Base-by-base conservation (phyloP, 2,329 filamentous ascomycete species). In the Microsporum ferrugineum region DNA sequence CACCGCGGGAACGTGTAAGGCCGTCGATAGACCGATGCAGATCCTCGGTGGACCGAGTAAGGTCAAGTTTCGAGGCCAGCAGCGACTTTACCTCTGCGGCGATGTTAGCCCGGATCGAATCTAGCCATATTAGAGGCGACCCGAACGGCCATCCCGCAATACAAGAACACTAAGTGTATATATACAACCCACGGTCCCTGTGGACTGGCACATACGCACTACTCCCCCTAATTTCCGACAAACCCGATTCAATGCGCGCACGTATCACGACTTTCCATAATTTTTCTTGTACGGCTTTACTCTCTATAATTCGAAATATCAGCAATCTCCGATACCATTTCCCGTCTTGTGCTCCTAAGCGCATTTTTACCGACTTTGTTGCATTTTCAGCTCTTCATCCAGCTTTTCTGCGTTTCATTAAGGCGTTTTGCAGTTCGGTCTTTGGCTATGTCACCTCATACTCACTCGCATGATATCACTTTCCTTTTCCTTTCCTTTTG, bases 81-180 rank as follows among this genome's bases (percentile, higher is more conserved):
- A 88, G 85, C 68, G 94, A 97, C 69, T 96, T 96, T 70, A 96
- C 92, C 0, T 91, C 88, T 33, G 91, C 91, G 12, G 90, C 90
- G 41, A 85, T 92, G 71, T 77, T 99, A 66, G 87, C 86, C 56
- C 83, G 91, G 64, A 63, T 66, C 58, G 64, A 66, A 58, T 65
- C 94, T 96, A 77, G 91, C 88, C 29, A 84, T 43, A 60, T 56
- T 51, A 34, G 58, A 31, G 57, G 57, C 33, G 61, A 60, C 31
- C 58, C 10, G 8, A 58, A 58, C n/a, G 55, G 33, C 14, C 58
- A 59, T 51, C 57, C 53, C 7, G 31, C 61, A 10, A 62, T 62
- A 57, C 61, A 59, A 10, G 61, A 62, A 55, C 61, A 62, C 27
- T 62, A 57, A 61, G 51, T 57, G 33, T 64, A 59, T 62, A 58